Percentiles rank a stretch among this genome's conserved stretches.
Evolutionary conservation across 345 rosid genomes (phyloP).

Genomic region (Citrus trifoliata): DNA sequence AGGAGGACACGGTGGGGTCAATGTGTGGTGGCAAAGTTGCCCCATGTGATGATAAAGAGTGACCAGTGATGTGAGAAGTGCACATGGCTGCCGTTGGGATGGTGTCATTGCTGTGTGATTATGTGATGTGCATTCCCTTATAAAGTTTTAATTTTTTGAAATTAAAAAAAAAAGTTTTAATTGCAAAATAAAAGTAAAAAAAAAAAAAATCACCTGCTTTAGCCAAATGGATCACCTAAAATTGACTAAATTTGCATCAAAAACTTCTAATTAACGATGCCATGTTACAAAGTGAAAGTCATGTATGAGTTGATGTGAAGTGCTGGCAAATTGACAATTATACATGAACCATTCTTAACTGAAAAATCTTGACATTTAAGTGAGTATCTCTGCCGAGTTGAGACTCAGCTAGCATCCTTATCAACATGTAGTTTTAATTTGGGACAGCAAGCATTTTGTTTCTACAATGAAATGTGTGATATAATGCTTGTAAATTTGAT

Average conservation of each 20-base stretch:
- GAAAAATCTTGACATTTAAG: not conserved
- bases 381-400: not conserved
- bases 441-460: not conserved
- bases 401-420: not conserved
- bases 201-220: not conserved
- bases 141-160: no score
- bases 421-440: not conserved
- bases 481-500: not conserved
- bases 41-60: slow-evolving; percentile 39
- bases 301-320: not conserved
- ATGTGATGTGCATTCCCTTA: not conserved
- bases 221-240: not conserved
- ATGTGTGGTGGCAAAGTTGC: slow-evolving; percentile 32
- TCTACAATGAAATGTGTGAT: not conserved
- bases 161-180: no score
- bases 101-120: not conserved
- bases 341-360: not conserved
- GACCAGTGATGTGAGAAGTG: slow-evolving; percentile 28
- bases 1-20: slow-evolving; percentile 19
- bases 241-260: no score
- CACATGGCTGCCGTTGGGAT: slow-evolving; percentile 24
- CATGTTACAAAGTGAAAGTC: not conserved
- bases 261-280: not conserved
- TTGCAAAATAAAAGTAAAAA: no score
- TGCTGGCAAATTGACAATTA: not conserved